phyloP scores from a whole-genome alignment of 2,329 filamentous ascomycete genomes.

The Scortechinia acanthostroma region DNA sequence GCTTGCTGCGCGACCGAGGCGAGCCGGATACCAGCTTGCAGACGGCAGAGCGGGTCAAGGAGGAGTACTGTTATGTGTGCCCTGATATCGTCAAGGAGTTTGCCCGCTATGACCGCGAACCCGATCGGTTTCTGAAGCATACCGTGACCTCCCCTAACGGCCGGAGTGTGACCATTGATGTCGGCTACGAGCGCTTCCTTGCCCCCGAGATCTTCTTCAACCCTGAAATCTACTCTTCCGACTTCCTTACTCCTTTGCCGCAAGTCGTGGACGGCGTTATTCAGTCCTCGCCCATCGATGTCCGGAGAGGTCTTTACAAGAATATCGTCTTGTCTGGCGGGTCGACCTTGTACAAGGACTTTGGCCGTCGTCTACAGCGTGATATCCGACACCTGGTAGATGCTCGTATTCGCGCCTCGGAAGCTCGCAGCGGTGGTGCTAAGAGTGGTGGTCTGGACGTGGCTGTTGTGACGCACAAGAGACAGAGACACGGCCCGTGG shows the following conservation, averaged over 20 bases:
- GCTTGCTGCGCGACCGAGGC: conserved; percentile 85
- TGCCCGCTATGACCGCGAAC: conserved; percentile 84
- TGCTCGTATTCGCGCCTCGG: conserved; percentile 83
- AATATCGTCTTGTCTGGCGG: conserved; percentile 98
- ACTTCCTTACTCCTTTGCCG: conserved; percentile 91
- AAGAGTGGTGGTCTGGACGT: conserved; percentile 92
- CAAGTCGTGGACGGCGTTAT: conserved; percentile 94
- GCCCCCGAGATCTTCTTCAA: conserved; percentile 99
- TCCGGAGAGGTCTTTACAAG: conserved; percentile 94
- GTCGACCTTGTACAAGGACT: conserved; percentile 97
- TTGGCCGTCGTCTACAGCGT: conserved; percentile 87
- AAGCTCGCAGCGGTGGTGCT: conserved; percentile 83
- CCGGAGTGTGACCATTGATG: conserved; percentile 76
- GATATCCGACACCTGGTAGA: conserved; percentile 96
- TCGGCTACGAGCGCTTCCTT: conserved; percentile 95
- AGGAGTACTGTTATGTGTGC: conserved; percentile 96
- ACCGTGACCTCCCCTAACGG: conserved; percentile 80
- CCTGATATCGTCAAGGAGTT: conserved; percentile 99
- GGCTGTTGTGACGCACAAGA: conserved; percentile 93
- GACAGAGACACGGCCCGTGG: conserved; percentile 95
- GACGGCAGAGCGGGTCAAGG: conserved; percentile 96
- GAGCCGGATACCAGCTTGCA: conserved; percentile 95
- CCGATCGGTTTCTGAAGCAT: conserved; percentile 84
- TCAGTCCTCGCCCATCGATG: conserved; percentile 94
- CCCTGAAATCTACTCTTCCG: conserved; percentile 97